Evolutionary conservation across 192 early-diverging fungal species (phyloP), one percentile per base, ranked within the genome.

Genomic region (Mortierella antarctica): DNA sequence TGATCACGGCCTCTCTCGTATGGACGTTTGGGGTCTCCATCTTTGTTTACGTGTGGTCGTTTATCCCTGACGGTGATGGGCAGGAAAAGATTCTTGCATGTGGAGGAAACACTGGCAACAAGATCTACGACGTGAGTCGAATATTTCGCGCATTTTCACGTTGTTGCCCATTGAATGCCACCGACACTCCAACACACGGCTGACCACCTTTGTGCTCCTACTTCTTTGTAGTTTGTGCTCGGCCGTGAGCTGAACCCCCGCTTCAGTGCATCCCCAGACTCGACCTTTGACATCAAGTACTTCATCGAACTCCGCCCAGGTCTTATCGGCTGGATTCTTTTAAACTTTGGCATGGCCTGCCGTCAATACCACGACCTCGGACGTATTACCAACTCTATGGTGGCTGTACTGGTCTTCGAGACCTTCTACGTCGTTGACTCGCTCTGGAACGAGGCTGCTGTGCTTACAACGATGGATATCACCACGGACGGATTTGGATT

Each of bases 381-480:
- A 21, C 65, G 67, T 45, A 67, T 98, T 42, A 90, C 94, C 56
- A 92, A 93, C 62, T 85, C 91, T 5, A 94, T 97, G 95, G 73
- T 85, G 49, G 82, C 96, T 40, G 94, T 95, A 8, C 72, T 92
- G 9, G 53, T 91, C 39, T 93, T 94, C 57, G 93, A 99, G 78
- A 87, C 85, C 39, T 90, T 88, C 73, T 99, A 99, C 83, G 92
- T 94, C 50, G 67, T 95, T 41, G 97, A 99, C 83, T 91, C 95
- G 5, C 79, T 96, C 46, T 93, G 86, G 86, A 91, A 90, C 67
- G 93, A 95, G 74, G 56, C 85, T 18, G 90, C 94, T 13, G 94
- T 99, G 20, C 73, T 99, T 82, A 97, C 97, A 17, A 99, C 96
- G 7, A 97, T 98, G 95, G 96, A 99, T 67, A 95, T 99, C n/a